Evolutionary conservation across 1,284 basidiomycete species (phyloP).

Genomic region (Fomitopsis palustris): DNA sequence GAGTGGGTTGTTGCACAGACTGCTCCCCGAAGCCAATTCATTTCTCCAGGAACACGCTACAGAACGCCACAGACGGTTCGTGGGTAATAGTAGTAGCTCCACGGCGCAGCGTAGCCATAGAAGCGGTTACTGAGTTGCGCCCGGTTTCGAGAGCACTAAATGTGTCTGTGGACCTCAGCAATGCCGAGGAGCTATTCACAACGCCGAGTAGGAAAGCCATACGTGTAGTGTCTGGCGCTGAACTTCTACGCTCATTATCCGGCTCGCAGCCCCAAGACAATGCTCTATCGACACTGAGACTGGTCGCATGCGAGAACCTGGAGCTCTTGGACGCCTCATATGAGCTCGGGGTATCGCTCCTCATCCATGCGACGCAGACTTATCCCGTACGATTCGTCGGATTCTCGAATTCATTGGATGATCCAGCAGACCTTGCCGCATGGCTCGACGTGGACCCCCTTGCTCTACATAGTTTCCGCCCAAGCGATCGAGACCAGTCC

Average conservation of each 20-base stretch:
- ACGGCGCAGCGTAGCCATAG: constrained; percentile 42
- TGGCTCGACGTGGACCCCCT: constrained; percentile 79
- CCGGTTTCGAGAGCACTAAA: constrained; percentile 34
- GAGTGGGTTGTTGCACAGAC: constrained; percentile 16
- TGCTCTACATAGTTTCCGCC: constrained; percentile 77
- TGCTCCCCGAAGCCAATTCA: background rate
- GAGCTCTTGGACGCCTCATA: constrained; percentile 83
- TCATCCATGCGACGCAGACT: constrained; percentile 60
- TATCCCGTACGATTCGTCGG: constrained; percentile 75
- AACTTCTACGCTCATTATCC: constrained; percentile 45
- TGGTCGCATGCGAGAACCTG: constrained; percentile 84
- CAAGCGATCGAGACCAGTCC: constrained; percentile 81
- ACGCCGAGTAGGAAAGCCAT: constrained; percentile 39
- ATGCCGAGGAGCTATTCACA: background rate
- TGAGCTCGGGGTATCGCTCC: constrained; percentile 77
- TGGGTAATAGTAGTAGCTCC: constrained; percentile 62
- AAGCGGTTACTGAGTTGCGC: constrained; percentile 48
- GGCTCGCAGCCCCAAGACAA: constrained; percentile 20
- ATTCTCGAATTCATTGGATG: constrained; percentile 75
- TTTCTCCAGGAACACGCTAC: constrained; percentile 44
- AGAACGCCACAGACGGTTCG: constrained; percentile 31
- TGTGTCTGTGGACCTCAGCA: constrained; percentile 42
- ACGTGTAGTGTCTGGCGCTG: constrained; percentile 50
- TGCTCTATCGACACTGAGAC: constrained; percentile 42
- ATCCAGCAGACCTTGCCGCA: constrained; percentile 74